Percentiles rank a stretch among this genome's conserved stretches.
phyloP scores from a whole-genome alignment of 108 stramenopile species.

The Parietichytrium sp. region DNA sequence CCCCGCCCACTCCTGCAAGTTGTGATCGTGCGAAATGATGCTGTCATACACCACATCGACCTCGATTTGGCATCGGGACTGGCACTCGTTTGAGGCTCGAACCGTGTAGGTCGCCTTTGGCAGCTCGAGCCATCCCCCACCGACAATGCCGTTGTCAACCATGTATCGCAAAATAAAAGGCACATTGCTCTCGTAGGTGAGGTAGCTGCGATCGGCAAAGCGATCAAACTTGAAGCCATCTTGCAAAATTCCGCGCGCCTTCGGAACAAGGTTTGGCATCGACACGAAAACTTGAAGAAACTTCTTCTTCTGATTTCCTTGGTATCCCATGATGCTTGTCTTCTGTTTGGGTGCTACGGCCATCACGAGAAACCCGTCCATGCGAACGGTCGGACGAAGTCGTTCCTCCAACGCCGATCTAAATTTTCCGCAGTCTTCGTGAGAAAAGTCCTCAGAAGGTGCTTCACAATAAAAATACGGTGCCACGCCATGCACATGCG shows the following conservation, averaged over 20 bases:
- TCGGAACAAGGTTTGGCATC: constrained; percentile 87
- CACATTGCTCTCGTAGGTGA: constrained; percentile 94
- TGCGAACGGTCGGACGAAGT: neutral
- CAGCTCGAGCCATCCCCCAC: constrained; percentile 90
- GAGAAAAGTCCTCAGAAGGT: constrained; percentile 61
- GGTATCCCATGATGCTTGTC: constrained; percentile 82
- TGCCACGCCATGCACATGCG: constrained; percentile 91
- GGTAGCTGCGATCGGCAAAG: constrained; percentile 48
- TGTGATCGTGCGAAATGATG: constrained; percentile 77
- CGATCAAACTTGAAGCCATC: constrained; percentile 83
- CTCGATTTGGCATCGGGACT: constrained; percentile 82
- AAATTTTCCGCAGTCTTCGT: constrained; percentile 62
- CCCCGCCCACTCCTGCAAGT: constrained; percentile 87
- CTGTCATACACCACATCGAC: constrained; percentile 87
- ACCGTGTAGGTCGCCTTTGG: constrained; percentile 78
- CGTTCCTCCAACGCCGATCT: constrained; percentile 44
- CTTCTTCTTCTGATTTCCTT: constrained; percentile 63
- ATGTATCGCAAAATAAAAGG: constrained; percentile 96
- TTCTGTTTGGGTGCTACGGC: constrained; percentile 65
- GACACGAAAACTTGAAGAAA: constrained; percentile 83
- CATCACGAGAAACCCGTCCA: neutral
- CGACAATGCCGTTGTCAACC: constrained; percentile 89
- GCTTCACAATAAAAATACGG: constrained; percentile 86
- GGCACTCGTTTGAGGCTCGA: constrained; percentile 44
- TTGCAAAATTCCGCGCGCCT: constrained; percentile 81